Evolutionary conservation across 2,329 filamentous ascomycete genomes (phyloP), one percentile per base, ranked within the genome.

Genomic region (Monilinia aucupariae): DNA sequence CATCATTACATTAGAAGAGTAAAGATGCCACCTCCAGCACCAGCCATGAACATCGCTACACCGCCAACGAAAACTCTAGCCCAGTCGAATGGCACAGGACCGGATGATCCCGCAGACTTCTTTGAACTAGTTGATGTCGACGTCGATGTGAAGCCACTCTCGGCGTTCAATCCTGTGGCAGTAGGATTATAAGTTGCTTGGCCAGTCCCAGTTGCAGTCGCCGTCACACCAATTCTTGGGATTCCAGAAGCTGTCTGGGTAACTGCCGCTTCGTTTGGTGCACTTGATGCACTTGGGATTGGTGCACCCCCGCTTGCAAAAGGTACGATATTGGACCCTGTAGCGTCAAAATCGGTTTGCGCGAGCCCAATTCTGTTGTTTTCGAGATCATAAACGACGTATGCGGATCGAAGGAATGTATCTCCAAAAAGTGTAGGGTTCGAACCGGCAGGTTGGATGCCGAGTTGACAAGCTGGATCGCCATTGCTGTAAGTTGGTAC

Each of bases 321-420:
- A 17, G 69, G 7, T 13, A 75, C 68, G 41, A 75, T 61, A 30
- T 73, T 73, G n/a, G 68, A 69, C 8, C 68, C 65, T 3, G 74
- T 73, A 7, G 74, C 71, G 67, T 80, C 76, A 67, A 77, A 78
- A 37, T 78, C 75, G n/a, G 80, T 79, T 63, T 81, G 75, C 0
- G 79, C 81, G 17, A 84, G 73, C 17, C 75, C 80, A 55, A 83
- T 77, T 65, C 79, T 74, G 66, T 81, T 77, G 68, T 82, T 82
- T 15, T 75, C 76, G 17, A 83, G 74, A 67, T 83, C 81, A 65
- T 82, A 83, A 17, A 84, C 81, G 2, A 81, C 79, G 64, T 84
- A 84, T 0, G 81, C 81, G 50, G 79, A 80, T 64, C 81, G 74
- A 43, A 84, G 73, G 71, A 84, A 83, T 1, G 80, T 80, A 67